Percentiles rank a stretch among this genome's conserved stretches.
phyloP scores from a whole-genome alignment of 139 green algal species.

The Haematococcus sp. region DNA sequence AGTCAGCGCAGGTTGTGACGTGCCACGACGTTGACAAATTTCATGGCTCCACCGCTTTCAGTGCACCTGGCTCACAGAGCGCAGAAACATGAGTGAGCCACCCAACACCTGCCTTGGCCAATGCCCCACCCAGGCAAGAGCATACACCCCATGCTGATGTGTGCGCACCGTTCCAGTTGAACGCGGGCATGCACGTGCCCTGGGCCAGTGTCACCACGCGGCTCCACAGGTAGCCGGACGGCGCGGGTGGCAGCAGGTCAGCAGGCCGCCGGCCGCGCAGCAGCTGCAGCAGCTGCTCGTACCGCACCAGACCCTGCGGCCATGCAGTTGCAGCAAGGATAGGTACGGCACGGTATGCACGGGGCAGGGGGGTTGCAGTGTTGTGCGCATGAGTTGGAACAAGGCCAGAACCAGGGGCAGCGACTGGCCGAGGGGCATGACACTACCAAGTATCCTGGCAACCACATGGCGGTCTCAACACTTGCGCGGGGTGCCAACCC shows the following conservation, averaged over 20 bases:
- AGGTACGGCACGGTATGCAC: background rate
- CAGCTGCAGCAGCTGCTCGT: conserved; percentile 58
- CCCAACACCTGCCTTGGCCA: no score
- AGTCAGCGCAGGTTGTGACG: no score
- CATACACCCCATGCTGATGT: no score
- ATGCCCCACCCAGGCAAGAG: no score
- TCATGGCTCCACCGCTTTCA: no score
- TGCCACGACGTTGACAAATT: no score
- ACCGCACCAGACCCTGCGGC: conserved; percentile 53
- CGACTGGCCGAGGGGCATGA: no score
- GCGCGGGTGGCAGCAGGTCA: conserved; percentile 61
- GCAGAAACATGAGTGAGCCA: no score
- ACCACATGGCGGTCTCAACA: no score
- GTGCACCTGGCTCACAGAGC: no score
- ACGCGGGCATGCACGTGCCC: conserved; percentile 30
- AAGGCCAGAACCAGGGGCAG: background rate
- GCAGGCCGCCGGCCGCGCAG: conserved; percentile 56
- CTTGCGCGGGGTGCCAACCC: no score
- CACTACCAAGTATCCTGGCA: no score
- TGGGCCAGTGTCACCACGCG: conserved; percentile 52
- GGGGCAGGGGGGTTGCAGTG: background rate
- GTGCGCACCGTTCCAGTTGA: conserved; percentile 13
- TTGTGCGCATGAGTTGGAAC: background rate
- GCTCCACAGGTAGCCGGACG: conserved; percentile 60
- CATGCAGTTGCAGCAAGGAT: background rate